phyloP scores from a whole-genome alignment of 345 rosid genomes.

The Geranium brycei region DNA sequence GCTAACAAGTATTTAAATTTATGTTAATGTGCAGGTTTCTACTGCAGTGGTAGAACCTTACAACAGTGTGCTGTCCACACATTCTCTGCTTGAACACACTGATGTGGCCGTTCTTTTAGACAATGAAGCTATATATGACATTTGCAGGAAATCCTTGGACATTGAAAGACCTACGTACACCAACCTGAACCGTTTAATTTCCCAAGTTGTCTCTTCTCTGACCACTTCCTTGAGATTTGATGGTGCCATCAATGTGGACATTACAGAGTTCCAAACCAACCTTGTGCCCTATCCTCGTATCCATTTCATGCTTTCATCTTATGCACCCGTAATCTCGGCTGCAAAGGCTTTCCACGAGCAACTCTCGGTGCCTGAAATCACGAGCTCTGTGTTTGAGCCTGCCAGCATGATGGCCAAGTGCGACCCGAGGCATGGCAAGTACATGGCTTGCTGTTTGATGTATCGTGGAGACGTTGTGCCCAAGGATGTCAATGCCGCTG shows the following conservation, averaged over 20 bases:
- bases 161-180: conserved; percentile 67
- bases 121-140: conserved; percentile 76
- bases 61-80: conserved; percentile 72
- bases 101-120: conserved; percentile 71
- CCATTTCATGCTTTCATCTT: conserved; percentile 81
- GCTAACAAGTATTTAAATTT: not conserved
- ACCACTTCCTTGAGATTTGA: conserved; percentile 74
- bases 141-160: conserved; percentile 66
- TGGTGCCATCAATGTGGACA: conserved; percentile 73
- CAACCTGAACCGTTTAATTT: conserved; percentile 65
- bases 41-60: conserved; percentile 81
- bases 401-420: conserved; percentile 83
- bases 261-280: conserved; percentile 72
- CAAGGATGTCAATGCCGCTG: conserved; percentile 71
- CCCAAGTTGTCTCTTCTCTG: conserved; percentile 63
- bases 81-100: conserved; percentile 73
- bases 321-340: conserved; percentile 68
- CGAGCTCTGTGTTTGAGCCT: conserved; percentile 68
- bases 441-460: conserved; percentile 85
- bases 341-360: conserved; percentile 77
- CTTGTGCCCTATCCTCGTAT: conserved; percentile 78
- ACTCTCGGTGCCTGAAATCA: conserved; percentile 66
- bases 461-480: conserved; percentile 76
- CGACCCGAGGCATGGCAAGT: conserved; percentile 79
- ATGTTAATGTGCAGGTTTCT: conserved; percentile 43